Percentiles rank a stretch among this genome's conserved stretches.
Conservation (phyloP, 345 rosid species). For the Sonneratia alba region DNA sequence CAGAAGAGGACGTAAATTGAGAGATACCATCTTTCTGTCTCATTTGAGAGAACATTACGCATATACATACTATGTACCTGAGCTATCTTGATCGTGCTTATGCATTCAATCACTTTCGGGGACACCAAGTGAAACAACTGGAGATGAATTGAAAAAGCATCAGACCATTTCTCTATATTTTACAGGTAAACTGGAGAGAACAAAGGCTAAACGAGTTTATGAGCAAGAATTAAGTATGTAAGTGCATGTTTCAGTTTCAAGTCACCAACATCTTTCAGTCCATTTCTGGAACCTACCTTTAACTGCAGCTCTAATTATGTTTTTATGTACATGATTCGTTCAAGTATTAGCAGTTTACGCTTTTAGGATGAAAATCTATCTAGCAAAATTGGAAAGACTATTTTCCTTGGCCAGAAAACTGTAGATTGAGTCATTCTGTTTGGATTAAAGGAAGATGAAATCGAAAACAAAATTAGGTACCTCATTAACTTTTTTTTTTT, state of each 20-base stretch:
- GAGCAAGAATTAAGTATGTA: background rate
- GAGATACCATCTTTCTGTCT: background rate
- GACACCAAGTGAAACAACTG: constrained; percentile 54
- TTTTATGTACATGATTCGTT: background rate
- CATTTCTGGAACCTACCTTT: background rate
- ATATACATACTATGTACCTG: constrained; percentile 32
- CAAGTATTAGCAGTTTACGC: background rate
- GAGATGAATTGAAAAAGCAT: constrained; percentile 16
- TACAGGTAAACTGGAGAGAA: background rate
- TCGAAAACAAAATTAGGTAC: constrained; percentile 24
- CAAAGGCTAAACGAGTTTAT: background rate
- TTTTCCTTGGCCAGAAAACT: background rate
- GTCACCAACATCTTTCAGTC: background rate
- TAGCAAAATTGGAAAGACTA: background rate
- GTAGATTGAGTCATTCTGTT: background rate
- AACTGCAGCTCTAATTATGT: no score
- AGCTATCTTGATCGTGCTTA: constrained; percentile 69
- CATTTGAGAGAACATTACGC: background rate
- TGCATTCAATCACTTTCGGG: constrained; percentile 57
- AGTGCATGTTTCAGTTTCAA: background rate
- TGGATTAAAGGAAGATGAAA: background rate
- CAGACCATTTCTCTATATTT: constrained; percentile 4
- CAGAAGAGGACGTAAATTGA: background rate
- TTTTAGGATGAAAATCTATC: background rate
- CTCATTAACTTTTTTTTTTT: constrained; percentile 28